Evolutionary conservation across 768 basidiomycete genomes (phyloP), one percentile per base, ranked within the genome.

Genomic region (Psilocybe sp.): DNA sequence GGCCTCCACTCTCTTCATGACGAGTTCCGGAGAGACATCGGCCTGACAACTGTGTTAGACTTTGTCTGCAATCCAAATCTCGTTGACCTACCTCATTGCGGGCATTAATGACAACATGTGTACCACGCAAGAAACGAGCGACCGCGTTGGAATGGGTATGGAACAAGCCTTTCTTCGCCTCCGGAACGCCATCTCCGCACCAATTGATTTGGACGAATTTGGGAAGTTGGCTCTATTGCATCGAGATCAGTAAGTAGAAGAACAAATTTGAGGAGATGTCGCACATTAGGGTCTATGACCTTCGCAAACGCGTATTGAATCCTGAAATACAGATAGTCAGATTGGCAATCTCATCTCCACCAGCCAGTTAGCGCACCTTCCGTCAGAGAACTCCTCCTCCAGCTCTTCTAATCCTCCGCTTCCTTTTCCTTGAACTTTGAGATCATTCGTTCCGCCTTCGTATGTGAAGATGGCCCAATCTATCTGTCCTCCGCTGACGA

Each of bases 121-220:
- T 80, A 36, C 90, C 91, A 5, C 84, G 84, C 40, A 98, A 75
- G 66, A 87, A 95, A 49, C 74, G 81, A 37, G 85, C 78, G 8
- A 98, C 88, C 1, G 92, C 79, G 40, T 79, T 78, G 6, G 92
- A 82, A 66, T 98, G 95, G 7, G 84, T 86, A 61, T 92, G 87
- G 72, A 96, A 96, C 18, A 97, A 76, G 7, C 96, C 96, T 66
- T 98, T 98, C 69, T 90, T 87, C 15, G 77, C 76, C 65, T 85
- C 92, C 11, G 96, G 96, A 1, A 98, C 96, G 50, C 96, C 96
- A 61, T 96, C 95, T 39, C 96, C 96, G 58, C 92, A 93, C 95
- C 96, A 97, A 60, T 93, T 92, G 68, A 98, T 87, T 62, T 96
- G 90, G 13, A 98, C 92, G 54, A 95, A 92, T 71, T 97, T 98